phyloP scores from a whole-genome alignment of 441 rosid genomes.

The Arabidopsis lyrata region DNA sequence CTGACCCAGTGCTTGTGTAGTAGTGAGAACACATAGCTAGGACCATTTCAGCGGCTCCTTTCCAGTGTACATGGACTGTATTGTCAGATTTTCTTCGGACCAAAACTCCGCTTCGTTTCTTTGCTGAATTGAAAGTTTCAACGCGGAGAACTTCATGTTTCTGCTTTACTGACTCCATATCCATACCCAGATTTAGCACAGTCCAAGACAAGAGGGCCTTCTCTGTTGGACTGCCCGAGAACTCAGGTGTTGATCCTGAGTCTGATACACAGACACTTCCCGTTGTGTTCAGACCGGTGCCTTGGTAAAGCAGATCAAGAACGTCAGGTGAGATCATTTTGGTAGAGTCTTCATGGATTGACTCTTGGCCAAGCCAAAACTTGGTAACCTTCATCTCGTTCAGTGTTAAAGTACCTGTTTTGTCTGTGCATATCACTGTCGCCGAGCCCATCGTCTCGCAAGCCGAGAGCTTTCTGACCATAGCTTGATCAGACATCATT shows the following conservation, averaged over 20 bases:
- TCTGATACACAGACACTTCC: slow-evolving; percentile 60
- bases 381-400: slow-evolving; percentile 76
- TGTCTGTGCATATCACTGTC: slow-evolving; percentile 78
- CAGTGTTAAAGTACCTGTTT: slow-evolving; percentile 75
- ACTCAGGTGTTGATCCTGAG: slow-evolving; percentile 53
- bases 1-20: slow-evolving; percentile 50
- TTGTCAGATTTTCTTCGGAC: slow-evolving; percentile 51
- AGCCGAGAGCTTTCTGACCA: slow-evolving; percentile 83
- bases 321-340: slow-evolving; percentile 45
- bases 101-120: slow-evolving; percentile 75
- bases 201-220: slow-evolving; percentile 87
- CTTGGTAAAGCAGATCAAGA: slow-evolving; percentile 63
- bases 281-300: slow-evolving; percentile 70
- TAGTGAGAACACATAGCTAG: slow-evolving; percentile 66
- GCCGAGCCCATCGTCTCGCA: slow-evolving; percentile 90
- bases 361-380: slow-evolving; percentile 73
- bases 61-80: slow-evolving; percentile 71
- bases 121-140: slow-evolving; percentile 76
- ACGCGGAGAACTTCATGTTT: slow-evolving; percentile 57
- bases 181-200: slow-evolving; percentile 62
- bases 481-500: slow-evolving; percentile 80
- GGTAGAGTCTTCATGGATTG: slow-evolving; percentile 50
- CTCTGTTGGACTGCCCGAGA: slow-evolving; percentile 86
- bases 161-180: slow-evolving; percentile 58
- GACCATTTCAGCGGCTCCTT: slow-evolving; percentile 90